Base-by-base conservation (phyloP, 2,329 filamentous ascomycete species). In the Xylariaceae sp. region DNA sequence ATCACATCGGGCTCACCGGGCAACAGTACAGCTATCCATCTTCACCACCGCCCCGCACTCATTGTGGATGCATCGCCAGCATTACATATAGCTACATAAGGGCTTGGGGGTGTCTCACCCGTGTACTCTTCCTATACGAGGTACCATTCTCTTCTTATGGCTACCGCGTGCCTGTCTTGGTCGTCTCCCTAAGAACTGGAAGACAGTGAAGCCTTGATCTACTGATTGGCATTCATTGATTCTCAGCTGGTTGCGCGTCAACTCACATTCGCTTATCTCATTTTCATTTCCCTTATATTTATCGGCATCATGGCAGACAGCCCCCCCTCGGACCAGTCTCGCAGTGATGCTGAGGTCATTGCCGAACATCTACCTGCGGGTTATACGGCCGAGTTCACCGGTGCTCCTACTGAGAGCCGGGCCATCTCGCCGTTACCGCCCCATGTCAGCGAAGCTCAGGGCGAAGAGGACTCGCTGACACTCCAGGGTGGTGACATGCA, bases 401-500 rank as follows among this genome's bases (percentile, higher is more conserved):
- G 72, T 34, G 66, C 64, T 4, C 23, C 52, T 51, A 55, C 50
- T 48, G 62, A 64, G 8, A 56, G 63, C 49, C 57, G 52, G n/a
- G 37, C 61, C n/a, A 59, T 58, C 18, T 61, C 66, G 10, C 62
- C 57, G 61, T 59, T 55, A 56, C 64, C 41, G 61, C 63, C 63
- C 65, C 66, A 37, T 67, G 67, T 48, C 4, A 41, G 34, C 57
- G 68, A 68, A 17, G 69, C 64, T 58, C 67, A 68, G 52, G 55
- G 63, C n/a, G 62, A 67, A 50, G 83, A 87, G 61, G 90, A 88
- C 1, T 92, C 89, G 0, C 76, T 92, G 56, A 83, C 79, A 60
- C 78, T 92, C 2, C 88, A 88, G 68, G 89, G 89, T 55, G 89
- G 89, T 47, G 89, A 92, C 67, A 87, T 92, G 18, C 88, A 92